Conservation (phyloP, 163 green algal species). For the Prototheca wickerhamii region DNA sequence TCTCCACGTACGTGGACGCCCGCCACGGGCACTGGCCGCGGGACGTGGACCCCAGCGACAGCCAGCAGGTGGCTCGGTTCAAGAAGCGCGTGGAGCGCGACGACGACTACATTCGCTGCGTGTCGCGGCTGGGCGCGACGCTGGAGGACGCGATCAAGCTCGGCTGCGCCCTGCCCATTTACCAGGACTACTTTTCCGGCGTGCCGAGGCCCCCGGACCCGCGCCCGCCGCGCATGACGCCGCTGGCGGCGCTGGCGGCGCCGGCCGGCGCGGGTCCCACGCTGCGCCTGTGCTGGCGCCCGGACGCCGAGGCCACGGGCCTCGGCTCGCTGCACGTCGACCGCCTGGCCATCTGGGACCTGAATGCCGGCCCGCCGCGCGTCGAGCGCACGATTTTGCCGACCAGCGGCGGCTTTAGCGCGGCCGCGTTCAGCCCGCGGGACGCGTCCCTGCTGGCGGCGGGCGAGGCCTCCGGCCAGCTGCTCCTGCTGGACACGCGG, state of each 20-base stretch:
- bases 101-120: constrained; percentile 84
- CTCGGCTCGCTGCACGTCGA: neutral
- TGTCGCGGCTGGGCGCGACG: constrained; percentile 48
- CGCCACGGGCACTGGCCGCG: constrained; percentile 72
- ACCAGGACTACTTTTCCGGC: constrained; percentile 68
- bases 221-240: constrained; percentile 64
- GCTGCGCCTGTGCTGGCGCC: constrained; percentile 23
- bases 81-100: constrained; percentile 83
- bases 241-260: constrained; percentile 75
- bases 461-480: constrained; percentile 83
- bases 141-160: constrained; percentile 76
- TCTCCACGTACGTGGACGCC: constrained; percentile 72
- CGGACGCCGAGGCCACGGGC: neutral
- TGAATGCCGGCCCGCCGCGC: neutral
- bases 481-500: constrained; percentile 76
- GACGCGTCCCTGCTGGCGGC: constrained; percentile 50
- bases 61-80: constrained; percentile 73
- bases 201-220: neutral
- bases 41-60: constrained; percentile 79
- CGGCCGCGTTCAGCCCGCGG: constrained; percentile 70
- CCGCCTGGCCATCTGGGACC: neutral
- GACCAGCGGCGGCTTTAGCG: constrained; percentile 51
- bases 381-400: constrained; percentile 38
- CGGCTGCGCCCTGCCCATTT: constrained; percentile 94
- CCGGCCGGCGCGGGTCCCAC: constrained; percentile 42